phyloP scores from a whole-genome alignment of 2,329 filamentous ascomycete genomes.

The Periconia sp. region DNA sequence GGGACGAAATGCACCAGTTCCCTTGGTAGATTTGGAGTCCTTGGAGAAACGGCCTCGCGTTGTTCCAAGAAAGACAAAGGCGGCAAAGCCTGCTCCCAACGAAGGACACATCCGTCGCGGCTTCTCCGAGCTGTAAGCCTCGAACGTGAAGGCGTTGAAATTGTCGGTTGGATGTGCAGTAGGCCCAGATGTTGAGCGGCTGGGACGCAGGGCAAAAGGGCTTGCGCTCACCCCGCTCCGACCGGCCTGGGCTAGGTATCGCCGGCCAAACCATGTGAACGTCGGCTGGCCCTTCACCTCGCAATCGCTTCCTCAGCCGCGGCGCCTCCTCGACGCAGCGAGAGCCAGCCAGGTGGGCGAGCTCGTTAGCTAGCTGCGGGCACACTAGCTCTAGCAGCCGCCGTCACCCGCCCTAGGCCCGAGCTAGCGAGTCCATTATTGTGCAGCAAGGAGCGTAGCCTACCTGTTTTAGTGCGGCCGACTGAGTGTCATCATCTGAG shows the following conservation, averaged over 20 bases:
- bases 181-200: too few species aligned
- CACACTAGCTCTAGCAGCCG: neutral
- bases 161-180: too few species aligned
- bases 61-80: constrained; percentile 3
- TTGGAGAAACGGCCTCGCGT: neutral
- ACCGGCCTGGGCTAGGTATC: neutral
- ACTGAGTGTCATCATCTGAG: too few species aligned
- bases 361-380: neutral
- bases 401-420: constrained; percentile 1
- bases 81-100: neutral
- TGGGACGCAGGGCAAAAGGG: neutral
- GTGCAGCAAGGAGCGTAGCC: too few species aligned
- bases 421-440: neutral
- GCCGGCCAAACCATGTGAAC: too few species aligned
- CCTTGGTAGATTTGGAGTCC: too few species aligned
- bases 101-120: too few species aligned
- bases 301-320: constrained; percentile 21
- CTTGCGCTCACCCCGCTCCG: constrained; percentile 5
- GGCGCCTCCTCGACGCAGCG: constrained; percentile 4
- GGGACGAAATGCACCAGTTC: constrained; percentile 20
- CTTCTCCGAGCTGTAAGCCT: too few species aligned
- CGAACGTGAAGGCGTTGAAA: too few species aligned
- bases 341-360: neutral
- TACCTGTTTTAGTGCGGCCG: too few species aligned
- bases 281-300: constrained; percentile 31